Evolutionary conservation across 2,329 filamentous ascomycete species (phyloP).

Genomic region (Scleromitrula shiraiana): DNA sequence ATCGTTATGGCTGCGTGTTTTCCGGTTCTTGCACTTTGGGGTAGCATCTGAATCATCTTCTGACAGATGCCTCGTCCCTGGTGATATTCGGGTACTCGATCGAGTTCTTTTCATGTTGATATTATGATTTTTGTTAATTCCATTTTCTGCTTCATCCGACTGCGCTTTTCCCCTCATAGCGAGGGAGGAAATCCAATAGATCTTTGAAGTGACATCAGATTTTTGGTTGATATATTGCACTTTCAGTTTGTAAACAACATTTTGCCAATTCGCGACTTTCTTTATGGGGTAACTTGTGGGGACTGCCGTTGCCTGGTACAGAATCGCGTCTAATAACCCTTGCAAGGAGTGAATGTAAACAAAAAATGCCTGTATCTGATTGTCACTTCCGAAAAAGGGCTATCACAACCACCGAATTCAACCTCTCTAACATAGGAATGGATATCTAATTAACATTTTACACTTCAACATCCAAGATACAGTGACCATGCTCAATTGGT

Average conservation of each 20-base stretch:
- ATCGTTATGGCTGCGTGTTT: neutral
- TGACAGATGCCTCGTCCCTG: neutral
- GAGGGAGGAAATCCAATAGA: neutral
- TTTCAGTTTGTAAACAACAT: too few relatives aligned
- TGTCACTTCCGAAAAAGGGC: too few relatives aligned
- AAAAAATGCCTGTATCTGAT: too few relatives aligned
- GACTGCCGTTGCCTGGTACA: too few relatives aligned
- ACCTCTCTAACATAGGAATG: too few relatives aligned
- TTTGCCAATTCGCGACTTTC: too few relatives aligned
- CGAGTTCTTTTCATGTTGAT: constrained; percentile 16
- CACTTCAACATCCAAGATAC: neutral
- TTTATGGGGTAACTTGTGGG: too few relatives aligned
- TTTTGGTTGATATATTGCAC: too few relatives aligned
- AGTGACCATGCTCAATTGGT: constrained; percentile 28
- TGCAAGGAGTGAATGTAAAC: too few relatives aligned
- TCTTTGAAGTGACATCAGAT: neutral
- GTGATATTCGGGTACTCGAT: constrained; percentile 1
- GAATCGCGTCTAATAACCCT: too few relatives aligned
- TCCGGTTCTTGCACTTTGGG: neutral
- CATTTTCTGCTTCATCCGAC: constrained; percentile 7
- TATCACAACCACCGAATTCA: too few relatives aligned
- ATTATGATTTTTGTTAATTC: constrained; percentile 7
- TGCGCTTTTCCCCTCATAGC: constrained; percentile 20
- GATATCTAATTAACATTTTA: neutral
- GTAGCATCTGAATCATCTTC: neutral